Evolutionary conservation across 129 eudicot genomes (phyloP).

Genomic region (Centaurea solstitialis): DNA sequence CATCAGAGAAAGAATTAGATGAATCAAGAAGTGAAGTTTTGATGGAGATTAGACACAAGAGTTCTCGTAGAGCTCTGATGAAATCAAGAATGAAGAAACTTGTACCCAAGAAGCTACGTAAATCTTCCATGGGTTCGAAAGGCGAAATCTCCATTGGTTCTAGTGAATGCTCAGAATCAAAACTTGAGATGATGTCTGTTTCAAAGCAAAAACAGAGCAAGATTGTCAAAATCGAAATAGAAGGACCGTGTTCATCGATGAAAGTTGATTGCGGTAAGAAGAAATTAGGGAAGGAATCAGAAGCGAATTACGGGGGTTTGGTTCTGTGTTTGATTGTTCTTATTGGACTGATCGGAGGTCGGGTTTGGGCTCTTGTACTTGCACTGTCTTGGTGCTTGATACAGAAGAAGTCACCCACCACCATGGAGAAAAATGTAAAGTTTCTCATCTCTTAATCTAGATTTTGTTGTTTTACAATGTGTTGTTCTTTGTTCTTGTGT

Average conservation of each 20-base stretch:
- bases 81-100: conserved; percentile 61
- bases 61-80: conserved; percentile 44
- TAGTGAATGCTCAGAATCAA: conserved; percentile 24
- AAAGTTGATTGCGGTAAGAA: conserved; percentile 12
- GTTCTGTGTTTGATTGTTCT: conserved; percentile 53
- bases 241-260: conserved; percentile 14
- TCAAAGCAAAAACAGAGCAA: conserved; percentile 17
- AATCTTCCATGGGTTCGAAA: conserved; percentile 33
- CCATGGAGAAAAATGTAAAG: conserved; percentile 39
- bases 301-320: conserved; percentile 33
- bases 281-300: conserved; percentile 4
- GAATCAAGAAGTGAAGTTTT: conserved; percentile 27
- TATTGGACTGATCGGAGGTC: conserved; percentile 64
- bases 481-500: conserved; percentile 24
- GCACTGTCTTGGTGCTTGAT: conserved; percentile 65
- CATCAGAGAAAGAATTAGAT: conserved; percentile 38
- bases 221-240: conserved; percentile 11
- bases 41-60: conserved; percentile 28
- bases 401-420: conserved; percentile 29
- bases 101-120: conserved; percentile 46
- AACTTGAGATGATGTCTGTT: conserved; percentile 11
- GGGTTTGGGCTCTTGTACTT: conserved; percentile 52
- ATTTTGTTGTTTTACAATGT: conserved; percentile 21
- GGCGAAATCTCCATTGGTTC: conserved; percentile 13
- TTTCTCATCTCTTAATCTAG: conserved; percentile 26